Conservation (phyloP, 257 asterid species). For the Schizonepeta tenuifolia region DNA sequence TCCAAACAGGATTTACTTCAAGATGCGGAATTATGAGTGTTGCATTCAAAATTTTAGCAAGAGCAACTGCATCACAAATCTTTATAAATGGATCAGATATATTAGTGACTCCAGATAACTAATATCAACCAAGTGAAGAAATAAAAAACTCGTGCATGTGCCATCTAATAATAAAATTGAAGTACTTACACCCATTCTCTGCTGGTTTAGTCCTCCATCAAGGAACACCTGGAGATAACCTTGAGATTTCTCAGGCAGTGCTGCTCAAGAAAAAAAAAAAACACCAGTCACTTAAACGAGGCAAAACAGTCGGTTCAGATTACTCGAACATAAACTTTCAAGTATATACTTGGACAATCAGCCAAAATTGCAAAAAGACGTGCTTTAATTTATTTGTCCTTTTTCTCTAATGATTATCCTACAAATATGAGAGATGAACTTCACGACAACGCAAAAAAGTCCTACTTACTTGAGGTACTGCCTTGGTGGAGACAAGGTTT, state of each 20-base stretch:
- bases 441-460: background rate
- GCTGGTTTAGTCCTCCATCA: conserved; percentile 98
- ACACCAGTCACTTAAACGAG: background rate
- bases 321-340: background rate
- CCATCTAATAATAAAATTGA: conserved; percentile 9
- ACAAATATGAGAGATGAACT: background rate
- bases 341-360: no score
- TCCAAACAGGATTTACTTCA: conserved; percentile 96
- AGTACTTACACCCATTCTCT: conserved; percentile 90
- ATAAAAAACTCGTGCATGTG: background rate
- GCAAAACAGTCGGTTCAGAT: background rate
- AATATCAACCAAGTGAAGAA: conserved; percentile 8
- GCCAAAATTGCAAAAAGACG: background rate
- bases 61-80: conserved; percentile 96
- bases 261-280: conserved; percentile 41
- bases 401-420: background rate
- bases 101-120: conserved; percentile 27
- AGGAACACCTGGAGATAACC: conserved; percentile 95
- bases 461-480: conserved; percentile 53
- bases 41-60: conserved; percentile 94
- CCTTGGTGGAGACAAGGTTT: conserved; percentile 48
- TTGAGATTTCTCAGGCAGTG: conserved; percentile 64
- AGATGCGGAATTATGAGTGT: conserved; percentile 90
- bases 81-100: conserved; percentile 35
- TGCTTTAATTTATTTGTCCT: no score